phyloP scores from a whole-genome alignment of 2,329 filamentous ascomycete genomes.

The Davidsoniella virescens region DNA sequence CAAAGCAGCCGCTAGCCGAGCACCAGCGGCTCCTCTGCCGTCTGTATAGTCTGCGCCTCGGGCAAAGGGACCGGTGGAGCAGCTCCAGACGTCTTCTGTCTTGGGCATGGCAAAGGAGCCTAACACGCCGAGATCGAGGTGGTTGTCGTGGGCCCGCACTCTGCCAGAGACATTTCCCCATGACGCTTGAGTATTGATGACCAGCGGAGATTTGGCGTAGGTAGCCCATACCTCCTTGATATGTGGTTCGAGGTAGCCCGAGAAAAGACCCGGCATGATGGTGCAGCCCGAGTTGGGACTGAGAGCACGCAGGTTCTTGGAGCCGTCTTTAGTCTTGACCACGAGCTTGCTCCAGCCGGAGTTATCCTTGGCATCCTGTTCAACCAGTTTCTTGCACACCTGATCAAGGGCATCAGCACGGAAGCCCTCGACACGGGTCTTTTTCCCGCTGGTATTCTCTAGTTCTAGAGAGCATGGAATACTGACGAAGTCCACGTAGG shows the following conservation, averaged over 20 bases:
- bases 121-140: slow-evolving; percentile 17
- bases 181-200: slow-evolving; percentile 36
- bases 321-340: slow-evolving; percentile 24
- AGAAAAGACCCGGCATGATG: slow-evolving; percentile 28
- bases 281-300: slow-evolving; percentile 35
- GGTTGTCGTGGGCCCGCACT: slow-evolving; percentile 23
- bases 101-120: slow-evolving; percentile 30
- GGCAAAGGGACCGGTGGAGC: slow-evolving; percentile 40
- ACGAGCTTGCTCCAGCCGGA: slow-evolving; percentile 37
- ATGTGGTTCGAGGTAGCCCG: slow-evolving; percentile 33
- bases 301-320: slow-evolving; percentile 30
- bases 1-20: slow-evolving; percentile 59
- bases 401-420: slow-evolving; percentile 28
- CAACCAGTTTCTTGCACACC: slow-evolving; percentile 28
- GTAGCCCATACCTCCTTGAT: slow-evolving; percentile 36
- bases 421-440: slow-evolving; percentile 33
- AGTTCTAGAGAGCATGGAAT: slow-evolving; percentile 45
- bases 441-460: slow-evolving; percentile 27
- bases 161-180: slow-evolving; percentile 33
- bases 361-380: slow-evolving; percentile 30
- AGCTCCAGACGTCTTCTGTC: slow-evolving; percentile 34
- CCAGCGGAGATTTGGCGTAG: slow-evolving; percentile 29
- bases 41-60: slow-evolving; percentile 25
- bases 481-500: slow-evolving; percentile 59
- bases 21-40: slow-evolving; percentile 46